Evolutionary conservation across 139 green algal species (phyloP).

Genomic region (Micromonas commoda): DNA sequence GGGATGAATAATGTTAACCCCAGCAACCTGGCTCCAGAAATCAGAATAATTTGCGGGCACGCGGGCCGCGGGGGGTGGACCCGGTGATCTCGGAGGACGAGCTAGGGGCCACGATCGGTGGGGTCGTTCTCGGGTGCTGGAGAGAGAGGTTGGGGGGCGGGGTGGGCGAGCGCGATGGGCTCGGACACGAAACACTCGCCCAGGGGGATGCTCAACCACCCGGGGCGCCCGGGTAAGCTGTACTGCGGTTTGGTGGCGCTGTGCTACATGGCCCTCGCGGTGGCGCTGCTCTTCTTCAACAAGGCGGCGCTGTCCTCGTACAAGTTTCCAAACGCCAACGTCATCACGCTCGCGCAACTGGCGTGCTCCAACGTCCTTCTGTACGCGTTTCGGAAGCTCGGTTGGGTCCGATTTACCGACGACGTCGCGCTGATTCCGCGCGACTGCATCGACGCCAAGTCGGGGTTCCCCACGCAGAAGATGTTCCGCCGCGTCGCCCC

Average conservation of each 20-base stretch:
- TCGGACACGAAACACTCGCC: too few species aligned
- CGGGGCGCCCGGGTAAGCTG: neutral
- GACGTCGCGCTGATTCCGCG: neutral
- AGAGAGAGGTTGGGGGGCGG: too few species aligned
- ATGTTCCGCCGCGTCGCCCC: neutral
- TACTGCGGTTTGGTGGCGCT: conserved; percentile 22
- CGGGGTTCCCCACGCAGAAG: neutral
- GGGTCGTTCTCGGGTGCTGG: too few species aligned
- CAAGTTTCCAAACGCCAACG: conserved; percentile 40
- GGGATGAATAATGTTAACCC: too few species aligned
- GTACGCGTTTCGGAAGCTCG: neutral
- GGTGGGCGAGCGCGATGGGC: too few species aligned
- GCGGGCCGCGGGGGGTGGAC: too few species aligned
- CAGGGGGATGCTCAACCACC: neutral
- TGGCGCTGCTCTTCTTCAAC: conserved; percentile 44
- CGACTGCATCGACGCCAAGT: neutral
- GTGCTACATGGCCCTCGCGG: conserved; percentile 38
- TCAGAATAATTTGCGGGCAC: too few species aligned
- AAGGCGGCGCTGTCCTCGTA: conserved; percentile 41
- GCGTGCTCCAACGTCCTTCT: neutral
- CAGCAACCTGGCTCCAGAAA: too few species aligned
- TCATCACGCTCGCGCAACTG: conserved; percentile 41
- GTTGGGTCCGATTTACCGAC: neutral
- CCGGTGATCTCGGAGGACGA: too few species aligned
- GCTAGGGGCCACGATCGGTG: too few species aligned